phyloP scores from a whole-genome alignment of 768 basidiomycete genomes.

The Gelatoporia subvermispora region DNA sequence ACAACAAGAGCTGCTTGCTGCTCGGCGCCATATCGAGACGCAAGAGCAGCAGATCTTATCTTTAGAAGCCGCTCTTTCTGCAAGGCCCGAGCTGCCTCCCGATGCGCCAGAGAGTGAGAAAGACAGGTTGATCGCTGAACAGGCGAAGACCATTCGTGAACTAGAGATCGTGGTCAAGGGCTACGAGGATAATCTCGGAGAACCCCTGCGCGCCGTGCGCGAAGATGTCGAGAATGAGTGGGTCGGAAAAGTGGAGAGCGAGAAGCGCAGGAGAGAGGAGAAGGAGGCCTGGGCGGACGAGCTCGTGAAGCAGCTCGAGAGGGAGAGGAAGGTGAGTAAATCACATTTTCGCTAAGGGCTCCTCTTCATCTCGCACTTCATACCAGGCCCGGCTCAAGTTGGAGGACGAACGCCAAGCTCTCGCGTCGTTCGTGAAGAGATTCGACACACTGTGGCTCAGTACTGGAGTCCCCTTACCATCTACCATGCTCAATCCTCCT shows the following conservation, averaged over 20 bases:
- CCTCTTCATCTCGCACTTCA: background rate
- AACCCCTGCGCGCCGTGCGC: conserved; percentile 57
- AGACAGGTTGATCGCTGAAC: conserved; percentile 67
- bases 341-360: background rate
- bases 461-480: conserved; percentile 26
- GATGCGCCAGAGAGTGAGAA: conserved; percentile 70
- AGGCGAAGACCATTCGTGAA: conserved; percentile 71
- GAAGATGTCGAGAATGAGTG: conserved; percentile 78
- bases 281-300: conserved; percentile 72
- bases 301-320: conserved; percentile 70
- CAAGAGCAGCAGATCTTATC: conserved; percentile 83
- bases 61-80: conserved; percentile 69
- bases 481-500: conserved; percentile 40
- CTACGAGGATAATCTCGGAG: conserved; percentile 70
- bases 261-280: conserved; percentile 57
- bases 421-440: conserved; percentile 76
- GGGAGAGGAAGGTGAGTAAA: conserved; percentile 62
- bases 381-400: conserved; percentile 51
- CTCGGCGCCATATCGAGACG: conserved; percentile 71
- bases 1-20: conserved; percentile 82
- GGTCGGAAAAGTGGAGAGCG: conserved; percentile 52
- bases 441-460: conserved; percentile 69
- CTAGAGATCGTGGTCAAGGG: conserved; percentile 68
- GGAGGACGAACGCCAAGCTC: conserved; percentile 73
- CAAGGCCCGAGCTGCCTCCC: conserved; percentile 61